These are phyloP conservation scores for Metschnikowia borealis DNA, from an alignment of 805 yeast species.

Conservation along the genomic window DNA sequence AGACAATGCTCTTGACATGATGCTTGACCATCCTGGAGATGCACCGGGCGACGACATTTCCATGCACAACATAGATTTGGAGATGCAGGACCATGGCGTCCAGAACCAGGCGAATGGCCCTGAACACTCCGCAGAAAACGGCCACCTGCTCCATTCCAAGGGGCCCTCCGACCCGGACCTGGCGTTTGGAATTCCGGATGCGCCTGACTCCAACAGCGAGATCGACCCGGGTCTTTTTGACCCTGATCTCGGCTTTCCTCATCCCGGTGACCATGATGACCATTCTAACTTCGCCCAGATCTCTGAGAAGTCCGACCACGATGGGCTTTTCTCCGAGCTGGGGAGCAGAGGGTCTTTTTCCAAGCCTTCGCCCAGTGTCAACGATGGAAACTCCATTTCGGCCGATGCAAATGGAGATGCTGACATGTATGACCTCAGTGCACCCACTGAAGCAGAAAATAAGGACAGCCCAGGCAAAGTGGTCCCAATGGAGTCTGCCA, in stretches of 20 bases:
- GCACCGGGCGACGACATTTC: conserved; percentile 4
- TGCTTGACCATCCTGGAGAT: conserved; percentile 2
- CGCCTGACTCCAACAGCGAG: background rate
- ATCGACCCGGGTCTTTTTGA: conserved; percentile 3
- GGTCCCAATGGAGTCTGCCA: background rate
- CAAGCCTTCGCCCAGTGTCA: background rate
- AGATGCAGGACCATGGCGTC: conserved; percentile 1
- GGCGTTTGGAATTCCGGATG: background rate
- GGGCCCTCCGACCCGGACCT: background rate
- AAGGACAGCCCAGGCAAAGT: background rate
- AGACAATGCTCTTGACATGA: conserved; percentile 2
- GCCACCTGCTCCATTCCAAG: background rate
- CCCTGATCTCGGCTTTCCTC: conserved; percentile 5
- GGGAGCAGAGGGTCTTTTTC: conserved; percentile 1
- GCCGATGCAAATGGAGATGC: conserved; percentile 3
- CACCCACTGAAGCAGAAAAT: background rate
- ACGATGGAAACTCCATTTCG: background rate
- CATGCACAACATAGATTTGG: conserved; percentile 15
- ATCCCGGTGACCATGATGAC: conserved; percentile 4
- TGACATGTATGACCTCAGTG: background rate
- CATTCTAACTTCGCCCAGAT: background rate
- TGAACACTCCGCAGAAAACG: background rate
- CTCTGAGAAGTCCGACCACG: background rate
- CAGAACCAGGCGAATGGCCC: background rate
- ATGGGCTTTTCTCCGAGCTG: conserved; percentile 1